Evolutionary conservation across 805 yeast genomes (phyloP).

Genomic region (Saccharomycopsis olivae): DNA sequence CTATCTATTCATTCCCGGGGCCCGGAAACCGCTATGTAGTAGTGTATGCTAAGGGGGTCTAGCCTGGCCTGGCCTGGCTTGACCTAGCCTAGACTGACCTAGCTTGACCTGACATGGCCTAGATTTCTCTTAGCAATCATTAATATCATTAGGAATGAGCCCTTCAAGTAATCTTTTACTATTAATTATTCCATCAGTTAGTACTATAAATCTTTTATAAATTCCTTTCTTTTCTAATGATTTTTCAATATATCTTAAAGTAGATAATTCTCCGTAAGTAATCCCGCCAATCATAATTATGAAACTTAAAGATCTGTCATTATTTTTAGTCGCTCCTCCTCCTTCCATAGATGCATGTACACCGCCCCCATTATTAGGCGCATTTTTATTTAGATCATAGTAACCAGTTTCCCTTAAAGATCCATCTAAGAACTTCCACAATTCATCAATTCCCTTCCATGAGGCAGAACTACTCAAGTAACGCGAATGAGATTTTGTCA

Average conservation of each 20-base stretch:
- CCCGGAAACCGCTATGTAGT: too few relatives aligned
- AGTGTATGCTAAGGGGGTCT: too few relatives aligned
- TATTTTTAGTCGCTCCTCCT: too few relatives aligned
- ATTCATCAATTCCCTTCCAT: conserved; percentile 32
- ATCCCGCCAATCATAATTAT: conserved; percentile 73
- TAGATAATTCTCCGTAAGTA: conserved; percentile 74
- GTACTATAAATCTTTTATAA: conserved; percentile 31
- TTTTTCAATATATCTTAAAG: conserved; percentile 51
- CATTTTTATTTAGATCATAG: conserved; percentile 16
- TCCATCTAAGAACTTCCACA: conserved; percentile 28
- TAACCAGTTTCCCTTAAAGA: conserved; percentile 16
- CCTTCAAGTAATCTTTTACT: conserved; percentile 29
- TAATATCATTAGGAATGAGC: conserved; percentile 11
- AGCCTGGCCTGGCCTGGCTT: too few relatives aligned
- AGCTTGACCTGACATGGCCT: too few relatives aligned
- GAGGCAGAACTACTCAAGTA: conserved; percentile 19
- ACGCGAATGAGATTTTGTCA: conserved; percentile 20
- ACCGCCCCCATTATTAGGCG: conserved; percentile 10
- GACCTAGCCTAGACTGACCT: too few relatives aligned
- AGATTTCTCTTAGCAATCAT: conserved; percentile 12
- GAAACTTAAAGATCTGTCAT: conserved; percentile 25
- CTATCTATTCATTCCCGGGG: too few relatives aligned
- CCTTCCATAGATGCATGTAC: too few relatives aligned
- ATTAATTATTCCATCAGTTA: conserved; percentile 38
- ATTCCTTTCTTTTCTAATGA: conserved; percentile 27